Percentiles rank a stretch among this genome's conserved stretches.
phyloP scores from a whole-genome alignment of 441 rosid genomes.

The Adansonia gregorii region DNA sequence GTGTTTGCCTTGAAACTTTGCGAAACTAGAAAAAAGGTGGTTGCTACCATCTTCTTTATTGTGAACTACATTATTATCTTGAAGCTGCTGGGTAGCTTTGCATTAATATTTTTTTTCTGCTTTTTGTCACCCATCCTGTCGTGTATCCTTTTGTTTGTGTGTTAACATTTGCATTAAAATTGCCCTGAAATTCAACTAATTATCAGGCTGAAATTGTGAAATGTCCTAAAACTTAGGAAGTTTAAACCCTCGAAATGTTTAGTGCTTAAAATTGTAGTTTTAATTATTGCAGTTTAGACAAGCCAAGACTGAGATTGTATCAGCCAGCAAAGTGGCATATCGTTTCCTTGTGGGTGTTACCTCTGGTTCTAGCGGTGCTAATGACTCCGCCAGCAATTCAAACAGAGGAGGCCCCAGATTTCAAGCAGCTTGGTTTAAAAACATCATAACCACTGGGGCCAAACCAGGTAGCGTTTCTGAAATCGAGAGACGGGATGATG shows the following conservation, averaged over 20 bases:
- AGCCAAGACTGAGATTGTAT: conserved; percentile 92
- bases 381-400: conserved; percentile 59
- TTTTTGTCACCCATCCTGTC: neutral
- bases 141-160: neutral
- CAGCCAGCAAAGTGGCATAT: conserved; percentile 97
- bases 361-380: conserved; percentile 45
- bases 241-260: neutral
- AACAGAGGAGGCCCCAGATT: conserved; percentile 62
- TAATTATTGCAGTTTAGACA: conserved; percentile 72
- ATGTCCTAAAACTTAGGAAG: neutral
- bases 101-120: neutral
- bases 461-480: conserved; percentile 77
- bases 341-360: conserved; percentile 73
- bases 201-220: neutral
- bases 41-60: neutral
- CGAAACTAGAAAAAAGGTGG: neutral
- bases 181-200: neutral
- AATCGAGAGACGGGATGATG: conserved; percentile 37
- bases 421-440: conserved; percentile 85
- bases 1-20: conserved; percentile 14
- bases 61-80: neutral
- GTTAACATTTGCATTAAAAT: neutral
- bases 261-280: conserved; percentile 1
- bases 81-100: neutral
- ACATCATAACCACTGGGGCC: conserved; percentile 62